A percentile compares a stretch with the other conserved stretches of the same genome.
phyloP scores from a whole-genome alignment of 805 yeast species.

The Yamadazyma philogaea region DNA sequence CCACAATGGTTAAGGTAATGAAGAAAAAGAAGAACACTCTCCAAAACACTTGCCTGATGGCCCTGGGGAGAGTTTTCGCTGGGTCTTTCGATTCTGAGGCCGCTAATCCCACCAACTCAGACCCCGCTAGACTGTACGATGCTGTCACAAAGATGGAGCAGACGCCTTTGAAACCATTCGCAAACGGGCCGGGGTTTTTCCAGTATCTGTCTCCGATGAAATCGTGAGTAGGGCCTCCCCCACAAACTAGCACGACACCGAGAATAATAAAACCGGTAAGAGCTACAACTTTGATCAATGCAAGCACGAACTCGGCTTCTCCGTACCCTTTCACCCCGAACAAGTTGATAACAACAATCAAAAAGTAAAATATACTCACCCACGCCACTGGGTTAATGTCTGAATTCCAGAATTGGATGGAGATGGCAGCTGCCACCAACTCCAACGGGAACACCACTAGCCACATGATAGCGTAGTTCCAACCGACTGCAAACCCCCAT shows the following conservation, averaged over 20 bases:
- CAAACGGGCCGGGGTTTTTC: slow-evolving; percentile 32
- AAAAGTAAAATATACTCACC: slow-evolving; percentile 33
- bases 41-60: slow-evolving; percentile 44
- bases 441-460: slow-evolving; percentile 35
- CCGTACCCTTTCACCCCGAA: slow-evolving; percentile 39
- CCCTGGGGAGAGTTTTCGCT: slow-evolving; percentile 36
- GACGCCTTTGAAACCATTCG: slow-evolving; percentile 38
- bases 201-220: slow-evolving; percentile 34
- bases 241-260: slow-evolving; percentile 35
- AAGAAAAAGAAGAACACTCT: slow-evolving; percentile 41
- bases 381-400: slow-evolving; percentile 36
- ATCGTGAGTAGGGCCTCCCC: slow-evolving; percentile 38
- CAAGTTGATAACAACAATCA: slow-evolving; percentile 27
- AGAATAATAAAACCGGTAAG: slow-evolving; percentile 36
- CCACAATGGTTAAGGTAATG: slow-evolving; percentile 31
- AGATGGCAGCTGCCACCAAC: slow-evolving; percentile 38
- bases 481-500: slow-evolving; percentile 42
- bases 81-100: slow-evolving; percentile 42
- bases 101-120: slow-evolving; percentile 38
- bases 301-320: slow-evolving; percentile 33
- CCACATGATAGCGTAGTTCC: slow-evolving; percentile 40
- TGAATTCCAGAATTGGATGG: slow-evolving; percentile 33
- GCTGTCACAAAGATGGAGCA: slow-evolving; percentile 38
- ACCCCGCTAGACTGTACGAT: slow-evolving; percentile 35
- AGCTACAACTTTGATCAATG: slow-evolving; percentile 33